Base-by-base conservation (phyloP, 768 basidiomycete genomes). In the Lentinula guzmanii region DNA sequence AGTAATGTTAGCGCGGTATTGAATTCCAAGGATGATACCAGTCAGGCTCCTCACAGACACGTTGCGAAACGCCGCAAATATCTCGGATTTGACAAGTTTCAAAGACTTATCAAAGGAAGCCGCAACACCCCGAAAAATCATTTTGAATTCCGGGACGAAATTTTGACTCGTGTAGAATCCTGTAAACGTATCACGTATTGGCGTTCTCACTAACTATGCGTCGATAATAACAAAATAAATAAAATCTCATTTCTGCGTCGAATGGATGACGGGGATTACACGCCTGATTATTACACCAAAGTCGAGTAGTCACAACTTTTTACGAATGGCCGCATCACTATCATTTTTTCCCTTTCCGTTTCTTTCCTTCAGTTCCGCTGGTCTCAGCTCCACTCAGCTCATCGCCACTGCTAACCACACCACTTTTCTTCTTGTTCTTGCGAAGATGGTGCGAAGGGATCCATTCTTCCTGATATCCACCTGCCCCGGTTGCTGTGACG, bases 371-470 rank as follows among this genome's bases (percentile, higher is more conserved):
- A 24, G 82, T 70, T 2, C 83, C 84, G 60, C 86, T 90, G 16
- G 79, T 74, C 71, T 91, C 90, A 3, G 75, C 82, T 18, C 82
- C 85, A 61, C 89, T 90, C 34, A 82, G 67, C 60, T 89, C 89
- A 51, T 87, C 89, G 21, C 83, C 90, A 61, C 85, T 86, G 39
- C 76, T 77, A 21, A 77, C 62, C 43, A 70, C 75, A 31, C 76
- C 79, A 42, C 72, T 73, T 69, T 79, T 79, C 64, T 81, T 79
- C 66, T 81, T 84, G 41, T 72, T 70, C 72, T 90, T 89, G 77
- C 83, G 89, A 63, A 92, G 76, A 67, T 93, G 92, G 68, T 92
- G 90, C 65, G 89, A 89, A n/a, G 92, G 92, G 65, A 94, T 94
- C 92, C 92, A 94, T 68, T 94, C 92, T 69, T 93, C 90, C 68